These are phyloP conservation scores for Gossypium stocksii DNA, from an alignment of 345 rosid genomes.

Conservation along the genomic window DNA sequence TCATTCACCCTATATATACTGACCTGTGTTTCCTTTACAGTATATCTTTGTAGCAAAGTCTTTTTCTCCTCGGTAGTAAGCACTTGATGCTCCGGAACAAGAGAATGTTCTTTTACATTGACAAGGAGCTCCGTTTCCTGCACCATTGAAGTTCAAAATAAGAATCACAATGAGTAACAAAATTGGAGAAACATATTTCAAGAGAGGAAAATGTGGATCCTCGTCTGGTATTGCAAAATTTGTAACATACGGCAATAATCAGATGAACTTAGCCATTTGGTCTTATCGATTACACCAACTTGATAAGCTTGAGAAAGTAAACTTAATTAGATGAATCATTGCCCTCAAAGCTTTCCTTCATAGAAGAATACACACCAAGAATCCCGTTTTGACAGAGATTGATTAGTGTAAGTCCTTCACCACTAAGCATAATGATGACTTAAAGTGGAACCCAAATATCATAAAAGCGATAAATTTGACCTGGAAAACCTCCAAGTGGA, in stretches of 20 bases:
- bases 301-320: background rate
- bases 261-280: background rate
- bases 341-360: background rate
- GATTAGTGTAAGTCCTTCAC: background rate
- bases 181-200: background rate
- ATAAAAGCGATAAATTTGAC: slow-evolving; percentile 25
- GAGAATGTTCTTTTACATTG: slow-evolving; percentile 72
- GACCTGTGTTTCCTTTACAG: slow-evolving; percentile 82
- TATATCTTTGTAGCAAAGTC: slow-evolving; percentile 67
- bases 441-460: background rate
- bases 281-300: background rate
- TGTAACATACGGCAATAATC: background rate
- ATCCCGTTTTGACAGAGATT: background rate
- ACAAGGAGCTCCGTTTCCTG: slow-evolving; percentile 71
- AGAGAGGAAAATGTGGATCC: background rate
- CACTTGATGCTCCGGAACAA: slow-evolving; percentile 77
- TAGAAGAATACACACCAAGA: background rate
- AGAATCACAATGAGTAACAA: background rate
- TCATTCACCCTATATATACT: background rate
- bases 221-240: background rate
- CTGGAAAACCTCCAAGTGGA: slow-evolving; percentile 84
- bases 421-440: background rate
- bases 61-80: slow-evolving; percentile 68
- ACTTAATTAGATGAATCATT: background rate
- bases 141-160: slow-evolving; percentile 10